A percentile compares a stretch with the other conserved stretches of the same genome.
Conservation (phyloP, 2,329 filamentous ascomycete genomes). For the Coniella lustricola region DNA sequence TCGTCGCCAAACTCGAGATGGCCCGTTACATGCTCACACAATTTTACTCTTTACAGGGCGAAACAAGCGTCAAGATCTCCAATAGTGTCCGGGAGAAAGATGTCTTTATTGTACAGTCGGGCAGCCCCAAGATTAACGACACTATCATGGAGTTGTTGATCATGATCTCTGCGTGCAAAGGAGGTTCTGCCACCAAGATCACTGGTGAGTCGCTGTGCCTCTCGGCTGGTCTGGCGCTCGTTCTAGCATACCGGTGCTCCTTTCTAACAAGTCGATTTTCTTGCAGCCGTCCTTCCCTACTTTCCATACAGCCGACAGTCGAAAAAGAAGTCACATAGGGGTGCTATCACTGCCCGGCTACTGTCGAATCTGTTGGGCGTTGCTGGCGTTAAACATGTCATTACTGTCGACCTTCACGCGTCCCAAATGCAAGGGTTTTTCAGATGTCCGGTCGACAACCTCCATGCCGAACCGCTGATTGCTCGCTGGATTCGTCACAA, state of each 20-base stretch:
- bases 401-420: conserved; percentile 92
- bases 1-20: conserved; percentile 7
- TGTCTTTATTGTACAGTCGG: conserved; percentile 97
- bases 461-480: conserved; percentile 91
- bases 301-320: conserved; percentile 99
- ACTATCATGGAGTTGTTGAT: conserved; percentile 99
- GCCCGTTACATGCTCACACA: conserved; percentile 14
- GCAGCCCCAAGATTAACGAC: conserved; percentile 93
- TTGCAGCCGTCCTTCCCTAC: conserved; percentile 75
- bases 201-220: conserved; percentile 66
- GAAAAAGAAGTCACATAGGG: conserved; percentile 96
- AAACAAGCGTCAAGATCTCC: conserved; percentile 62
- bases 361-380: conserved; percentile 89
- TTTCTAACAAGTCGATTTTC: conserved; percentile 5
- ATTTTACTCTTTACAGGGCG: conserved; percentile 42
- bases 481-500: conserved; percentile 92
- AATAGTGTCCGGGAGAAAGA: conserved; percentile 90
- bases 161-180: conserved; percentile 98
- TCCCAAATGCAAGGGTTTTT: conserved; percentile 99
- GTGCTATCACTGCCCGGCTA: conserved; percentile 95
- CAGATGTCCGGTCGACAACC: conserved; percentile 93
- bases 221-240: no score
- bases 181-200: conserved; percentile 91
- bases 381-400: conserved; percentile 93
- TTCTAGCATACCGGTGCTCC: no score